These are phyloP conservation scores for Fraxinus ornus DNA, from an alignment of 305 asterid genomes.

Conservation along the genomic window DNA sequence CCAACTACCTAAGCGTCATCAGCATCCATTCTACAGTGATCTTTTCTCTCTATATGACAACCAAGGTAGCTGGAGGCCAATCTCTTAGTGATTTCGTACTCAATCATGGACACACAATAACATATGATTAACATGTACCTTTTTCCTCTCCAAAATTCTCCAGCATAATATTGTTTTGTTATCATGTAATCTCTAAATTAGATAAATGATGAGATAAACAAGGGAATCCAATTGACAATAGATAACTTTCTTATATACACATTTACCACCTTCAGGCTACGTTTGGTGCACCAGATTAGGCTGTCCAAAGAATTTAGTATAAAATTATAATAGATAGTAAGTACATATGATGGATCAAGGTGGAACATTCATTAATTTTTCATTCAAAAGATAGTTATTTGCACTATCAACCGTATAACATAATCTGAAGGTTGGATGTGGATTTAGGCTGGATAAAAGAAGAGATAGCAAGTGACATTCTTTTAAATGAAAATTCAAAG, in stretches of 20 bases:
- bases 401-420: neutral
- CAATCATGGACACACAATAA: neutral
- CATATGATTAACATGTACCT: neutral
- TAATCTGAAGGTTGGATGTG: neutral
- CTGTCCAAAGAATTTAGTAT: too few species aligned
- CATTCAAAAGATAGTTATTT: neutral
- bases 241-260: neutral
- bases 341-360: neutral
- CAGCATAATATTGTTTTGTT: neutral
- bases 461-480: neutral
- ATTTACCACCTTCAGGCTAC: neutral
- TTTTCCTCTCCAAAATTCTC: neutral
- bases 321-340: too few species aligned
- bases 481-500: neutral
- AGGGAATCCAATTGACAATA: neutral
- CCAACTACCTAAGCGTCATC: neutral
- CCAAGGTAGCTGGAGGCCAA: neutral
- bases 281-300: neutral
- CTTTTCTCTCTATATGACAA: neutral
- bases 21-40: neutral
- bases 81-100: neutral
- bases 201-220: neutral
- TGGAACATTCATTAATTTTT: neutral
- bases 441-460: neutral
- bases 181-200: neutral